phyloP scores from a whole-genome alignment of 345 rosid genomes.

The Punica granatum region DNA sequence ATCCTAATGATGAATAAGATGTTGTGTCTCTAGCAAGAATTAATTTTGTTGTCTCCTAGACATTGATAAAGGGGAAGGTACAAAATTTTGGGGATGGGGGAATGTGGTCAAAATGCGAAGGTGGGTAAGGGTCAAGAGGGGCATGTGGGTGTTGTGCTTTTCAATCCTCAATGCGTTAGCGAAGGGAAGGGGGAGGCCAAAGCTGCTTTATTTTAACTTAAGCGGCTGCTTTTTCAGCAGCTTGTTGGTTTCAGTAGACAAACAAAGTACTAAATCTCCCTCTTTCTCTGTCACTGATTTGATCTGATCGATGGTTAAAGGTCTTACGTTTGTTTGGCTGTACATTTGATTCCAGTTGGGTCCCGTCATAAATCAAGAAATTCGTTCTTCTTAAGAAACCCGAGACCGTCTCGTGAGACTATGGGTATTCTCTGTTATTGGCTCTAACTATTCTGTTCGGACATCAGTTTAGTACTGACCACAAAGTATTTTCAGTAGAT shows the following conservation, averaged over 20 bases:
- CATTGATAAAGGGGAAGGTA: too few species aligned
- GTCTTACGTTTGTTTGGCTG: background rate
- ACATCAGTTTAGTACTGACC: too few species aligned
- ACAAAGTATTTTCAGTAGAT: too few species aligned
- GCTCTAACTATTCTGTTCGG: too few species aligned
- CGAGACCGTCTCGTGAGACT: too few species aligned
- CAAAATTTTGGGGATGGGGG: background rate
- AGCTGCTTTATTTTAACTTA: background rate
- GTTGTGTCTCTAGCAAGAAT: too few species aligned
- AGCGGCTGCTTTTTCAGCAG: background rate
- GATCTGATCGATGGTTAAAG: background rate
- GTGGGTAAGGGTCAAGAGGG: background rate
- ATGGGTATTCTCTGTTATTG: too few species aligned
- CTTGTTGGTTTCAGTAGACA: background rate
- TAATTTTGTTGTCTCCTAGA: too few species aligned
- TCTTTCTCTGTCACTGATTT: background rate
- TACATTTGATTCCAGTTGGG: background rate
- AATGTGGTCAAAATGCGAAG: slow-evolving; percentile 1
- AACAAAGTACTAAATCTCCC: background rate
- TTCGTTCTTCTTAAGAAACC: too few species aligned
- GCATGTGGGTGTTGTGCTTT: background rate
- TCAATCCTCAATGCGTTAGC: background rate
- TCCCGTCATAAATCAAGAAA: background rate
- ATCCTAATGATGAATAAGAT: too few species aligned
- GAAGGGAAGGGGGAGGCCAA: background rate